Conservation (phyloP, 148 eudicot genomes). For the Rhododendron williamsianum region DNA sequence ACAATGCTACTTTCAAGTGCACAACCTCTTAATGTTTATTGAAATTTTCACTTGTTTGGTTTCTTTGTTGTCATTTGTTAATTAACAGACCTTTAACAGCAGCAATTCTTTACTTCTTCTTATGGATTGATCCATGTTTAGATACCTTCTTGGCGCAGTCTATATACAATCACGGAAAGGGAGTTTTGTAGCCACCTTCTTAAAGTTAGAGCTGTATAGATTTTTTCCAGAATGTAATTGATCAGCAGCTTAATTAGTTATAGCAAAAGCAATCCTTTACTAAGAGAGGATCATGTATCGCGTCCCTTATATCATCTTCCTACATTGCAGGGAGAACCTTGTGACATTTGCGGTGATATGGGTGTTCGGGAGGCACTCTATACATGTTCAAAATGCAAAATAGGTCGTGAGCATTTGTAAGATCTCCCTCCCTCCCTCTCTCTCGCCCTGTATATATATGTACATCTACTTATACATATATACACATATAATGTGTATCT, state of each 20-base stretch:
- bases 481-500: neutral
- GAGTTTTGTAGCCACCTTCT: neutral
- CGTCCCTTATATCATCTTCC: neutral
- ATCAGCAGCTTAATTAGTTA: neutral
- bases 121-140: neutral
- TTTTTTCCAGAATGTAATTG: neutral
- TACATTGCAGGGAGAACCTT: slow-evolving; percentile 22
- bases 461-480: neutral
- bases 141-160: neutral
- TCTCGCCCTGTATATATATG: neutral
- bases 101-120: neutral
- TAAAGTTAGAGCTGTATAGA: neutral
- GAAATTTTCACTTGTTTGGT: neutral
- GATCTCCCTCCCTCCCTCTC: slow-evolving; percentile 1
- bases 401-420: slow-evolving; percentile 28
- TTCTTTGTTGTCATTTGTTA: neutral
- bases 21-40: neutral
- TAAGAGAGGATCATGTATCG: neutral
- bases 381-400: slow-evolving; percentile 28
- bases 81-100: neutral
- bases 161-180: neutral
- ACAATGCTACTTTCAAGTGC: neutral
- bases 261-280: neutral
- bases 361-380: slow-evolving; percentile 17
- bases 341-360: slow-evolving; percentile 38